A percentile compares a stretch with the other conserved stretches of the same genome.
Conservation (phyloP, 176 grass and related monocot genomes). For the Juncus inflexus region DNA sequence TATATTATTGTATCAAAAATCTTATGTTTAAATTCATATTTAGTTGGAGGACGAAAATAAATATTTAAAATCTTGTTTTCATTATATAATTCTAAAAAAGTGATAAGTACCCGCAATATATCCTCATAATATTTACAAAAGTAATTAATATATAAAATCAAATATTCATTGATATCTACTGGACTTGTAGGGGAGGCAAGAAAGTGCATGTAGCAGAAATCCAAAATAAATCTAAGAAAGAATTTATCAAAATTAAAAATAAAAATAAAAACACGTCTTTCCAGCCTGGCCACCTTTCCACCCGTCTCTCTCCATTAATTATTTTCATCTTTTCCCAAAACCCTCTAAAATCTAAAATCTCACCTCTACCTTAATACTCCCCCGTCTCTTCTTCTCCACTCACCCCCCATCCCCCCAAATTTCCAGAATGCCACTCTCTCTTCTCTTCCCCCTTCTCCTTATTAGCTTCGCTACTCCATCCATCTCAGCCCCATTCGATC, state of each 20-base stretch:
- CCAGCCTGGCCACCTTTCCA: conserved; percentile 45
- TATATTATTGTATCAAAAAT: too few relatives aligned
- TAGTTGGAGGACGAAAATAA: too few relatives aligned
- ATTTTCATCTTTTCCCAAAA: neutral
- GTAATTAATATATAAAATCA: too few relatives aligned
- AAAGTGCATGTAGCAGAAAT: too few relatives aligned
- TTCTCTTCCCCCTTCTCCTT: conserved; percentile 7
- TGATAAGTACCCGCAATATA: too few relatives aligned
- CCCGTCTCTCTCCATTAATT: conserved; percentile 8
- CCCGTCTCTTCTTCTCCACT: neutral
- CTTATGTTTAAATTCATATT: too few relatives aligned
- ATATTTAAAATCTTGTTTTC: too few relatives aligned
- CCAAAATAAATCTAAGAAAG: neutral
- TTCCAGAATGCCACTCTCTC: conserved; percentile 24
- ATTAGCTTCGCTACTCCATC: conserved; percentile 19
- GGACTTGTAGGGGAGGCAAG: too few relatives aligned
- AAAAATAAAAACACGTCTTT: conserved; percentile 26
- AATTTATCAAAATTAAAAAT: neutral
- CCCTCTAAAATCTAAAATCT: neutral
- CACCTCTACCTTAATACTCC: neutral
- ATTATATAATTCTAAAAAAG: too few relatives aligned
- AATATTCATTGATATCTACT: too few relatives aligned
- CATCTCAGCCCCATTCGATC: conserved; percentile 33
- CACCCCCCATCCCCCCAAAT: conserved; percentile 24
- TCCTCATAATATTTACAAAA: too few relatives aligned